Conservation (phyloP, 768 basidiomycete genomes). For the Suillus americanus region DNA sequence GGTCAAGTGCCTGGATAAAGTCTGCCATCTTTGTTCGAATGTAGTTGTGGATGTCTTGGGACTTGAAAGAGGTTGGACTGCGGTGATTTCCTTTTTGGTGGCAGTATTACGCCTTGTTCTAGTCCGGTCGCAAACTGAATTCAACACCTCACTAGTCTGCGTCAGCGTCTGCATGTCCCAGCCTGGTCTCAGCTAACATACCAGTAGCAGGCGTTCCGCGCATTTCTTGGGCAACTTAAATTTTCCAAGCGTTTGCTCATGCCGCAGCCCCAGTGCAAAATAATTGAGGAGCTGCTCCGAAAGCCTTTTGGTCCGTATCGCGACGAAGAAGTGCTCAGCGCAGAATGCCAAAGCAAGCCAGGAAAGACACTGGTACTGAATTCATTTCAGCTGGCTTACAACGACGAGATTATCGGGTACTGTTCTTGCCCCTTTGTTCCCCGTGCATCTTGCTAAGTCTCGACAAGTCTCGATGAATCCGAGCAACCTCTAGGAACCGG, state of each 20-base stretch:
- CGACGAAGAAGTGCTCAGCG: conserved; percentile 24
- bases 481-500: conserved; percentile 38
- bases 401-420: conserved; percentile 28
- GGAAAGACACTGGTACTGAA: conserved; percentile 21
- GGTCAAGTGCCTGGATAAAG: conserved; percentile 69
- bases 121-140: neutral
- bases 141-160: neutral
- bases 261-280: conserved; percentile 6
- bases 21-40: conserved; percentile 45
- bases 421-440: neutral
- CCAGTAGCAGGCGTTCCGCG: neutral
- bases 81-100: neutral
- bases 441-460: conserved; percentile 4
- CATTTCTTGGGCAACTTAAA: neutral
- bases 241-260: neutral
- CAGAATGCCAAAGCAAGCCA: conserved; percentile 19
- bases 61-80: neutral
- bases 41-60: neutral
- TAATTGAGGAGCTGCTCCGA: conserved; percentile 24
- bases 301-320: conserved; percentile 31
- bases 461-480: conserved; percentile 46
- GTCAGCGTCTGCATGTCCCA: neutral
- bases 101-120: neutral
- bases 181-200: neutral
- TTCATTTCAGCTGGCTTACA: conserved; percentile 29